A percentile compares a stretch with the other conserved stretches of the same genome.
Conservation (phyloP, 352 stramenopile genomes). For the Peronospora farinosa region DNA sequence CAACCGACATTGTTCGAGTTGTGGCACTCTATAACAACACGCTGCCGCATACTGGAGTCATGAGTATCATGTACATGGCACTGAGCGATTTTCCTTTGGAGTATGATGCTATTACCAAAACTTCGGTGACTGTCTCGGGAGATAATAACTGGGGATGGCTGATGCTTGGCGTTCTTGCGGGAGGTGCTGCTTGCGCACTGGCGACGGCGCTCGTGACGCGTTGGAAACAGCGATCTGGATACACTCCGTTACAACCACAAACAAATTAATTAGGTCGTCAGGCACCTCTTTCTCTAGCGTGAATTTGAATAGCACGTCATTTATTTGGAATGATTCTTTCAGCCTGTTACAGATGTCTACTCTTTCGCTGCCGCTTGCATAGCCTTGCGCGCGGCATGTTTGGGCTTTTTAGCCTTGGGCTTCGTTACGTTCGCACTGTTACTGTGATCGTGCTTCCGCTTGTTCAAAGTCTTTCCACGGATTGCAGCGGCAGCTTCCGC, state of each 20-base stretch:
- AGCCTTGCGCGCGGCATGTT: conserved; percentile 62
- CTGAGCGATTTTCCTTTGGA: conserved; percentile 48
- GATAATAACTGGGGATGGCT: conserved; percentile 13
- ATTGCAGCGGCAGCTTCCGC: conserved; percentile 11
- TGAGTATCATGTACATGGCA: conserved; percentile 76
- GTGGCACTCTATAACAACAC: conserved; percentile 82
- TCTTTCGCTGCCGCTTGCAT: conserved; percentile 45
- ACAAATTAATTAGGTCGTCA: conserved; percentile 14
- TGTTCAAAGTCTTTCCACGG: conserved; percentile 25
- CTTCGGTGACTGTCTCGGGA: conserved; percentile 3
- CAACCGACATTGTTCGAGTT: conserved; percentile 62
- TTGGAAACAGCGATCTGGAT: conserved; percentile 47
- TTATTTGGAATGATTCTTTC: conserved; percentile 14
- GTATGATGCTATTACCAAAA: conserved; percentile 9
- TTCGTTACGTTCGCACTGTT: conserved; percentile 24
- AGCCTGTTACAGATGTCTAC: conserved; percentile 14
- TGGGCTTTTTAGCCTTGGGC: conserved; percentile 57
- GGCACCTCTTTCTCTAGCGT: background rate
- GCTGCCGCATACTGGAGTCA: conserved; percentile 61
- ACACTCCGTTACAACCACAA: conserved; percentile 34
- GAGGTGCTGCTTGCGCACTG: conserved; percentile 20
- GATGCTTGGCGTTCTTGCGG: conserved; percentile 22
- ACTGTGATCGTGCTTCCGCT: conserved; percentile 22
- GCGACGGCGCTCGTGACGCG: conserved; percentile 27
- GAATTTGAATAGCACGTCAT: conserved; percentile 1